A percentile compares a stretch with the other conserved stretches of the same genome.
Evolutionary conservation across 768 basidiomycete species (phyloP).

Genomic region (Termitomyces sp.): DNA sequence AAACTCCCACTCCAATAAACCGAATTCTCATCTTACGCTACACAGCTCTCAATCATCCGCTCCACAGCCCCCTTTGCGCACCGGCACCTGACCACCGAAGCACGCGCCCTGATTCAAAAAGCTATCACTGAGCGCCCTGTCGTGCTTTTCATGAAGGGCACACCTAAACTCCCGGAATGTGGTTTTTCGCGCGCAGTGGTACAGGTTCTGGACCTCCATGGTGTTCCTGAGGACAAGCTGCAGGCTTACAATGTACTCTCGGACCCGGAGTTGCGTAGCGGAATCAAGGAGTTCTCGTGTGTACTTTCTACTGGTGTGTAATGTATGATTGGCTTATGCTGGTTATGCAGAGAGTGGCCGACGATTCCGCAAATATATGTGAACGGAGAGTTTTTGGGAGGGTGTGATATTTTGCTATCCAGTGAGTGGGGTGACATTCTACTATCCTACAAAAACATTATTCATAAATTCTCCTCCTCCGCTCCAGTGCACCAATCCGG

Average conservation of each 20-base stretch:
- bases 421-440: conserved; percentile 66
- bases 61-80: conserved; percentile 21
- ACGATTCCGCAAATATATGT: conserved; percentile 96
- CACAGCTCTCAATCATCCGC: conserved; percentile 29
- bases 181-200: conserved; percentile 95
- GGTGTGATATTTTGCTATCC: conserved; percentile 89
- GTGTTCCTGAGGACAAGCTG: conserved; percentile 76
- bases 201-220: conserved; percentile 84
- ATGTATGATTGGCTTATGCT: background rate
- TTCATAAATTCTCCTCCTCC: background rate
- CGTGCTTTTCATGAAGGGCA: conserved; percentile 99
- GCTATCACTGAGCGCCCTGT: conserved; percentile 76
- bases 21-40: background rate
- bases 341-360: conserved; percentile 80
- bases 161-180: conserved; percentile 80
- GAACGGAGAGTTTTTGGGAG: conserved; percentile 93
- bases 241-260: conserved; percentile 88
- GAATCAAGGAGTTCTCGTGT: conserved; percentile 96
- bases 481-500: conserved; percentile 91
- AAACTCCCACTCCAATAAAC: background rate
- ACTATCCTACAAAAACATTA: background rate
- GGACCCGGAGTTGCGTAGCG: conserved; percentile 76
- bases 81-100: conserved; percentile 59
- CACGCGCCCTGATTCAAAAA: conserved; percentile 59
- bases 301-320: conserved; percentile 27